These are phyloP conservation scores for Escovopsis sp. DNA, from an alignment of 2,329 filamentous ascomycete genomes.

Conservation along the genomic window DNA sequence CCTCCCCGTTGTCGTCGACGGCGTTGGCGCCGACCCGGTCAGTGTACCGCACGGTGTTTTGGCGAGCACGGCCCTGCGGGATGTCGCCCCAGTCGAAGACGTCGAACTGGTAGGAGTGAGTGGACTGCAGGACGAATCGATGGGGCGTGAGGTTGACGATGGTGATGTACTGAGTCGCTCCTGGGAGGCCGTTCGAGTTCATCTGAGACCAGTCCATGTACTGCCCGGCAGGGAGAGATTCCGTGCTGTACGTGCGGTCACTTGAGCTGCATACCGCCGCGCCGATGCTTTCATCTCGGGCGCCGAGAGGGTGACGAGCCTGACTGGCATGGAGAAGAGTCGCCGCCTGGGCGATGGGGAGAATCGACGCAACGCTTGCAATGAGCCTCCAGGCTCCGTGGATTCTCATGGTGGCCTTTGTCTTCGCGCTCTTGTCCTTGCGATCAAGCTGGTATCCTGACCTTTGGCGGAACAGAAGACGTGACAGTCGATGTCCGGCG, in stretches of 20 bases:
- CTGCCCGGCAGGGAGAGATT: constrained; percentile 2
- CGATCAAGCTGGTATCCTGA: no score
- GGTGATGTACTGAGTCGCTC: constrained; percentile 15
- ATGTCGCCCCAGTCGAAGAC: constrained; percentile 18
- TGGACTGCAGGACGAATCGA: constrained; percentile 12
- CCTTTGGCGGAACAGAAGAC: no score
- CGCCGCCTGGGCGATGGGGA: not conserved
- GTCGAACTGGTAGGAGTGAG: constrained; percentile 18
- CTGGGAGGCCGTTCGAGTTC: constrained; percentile 1
- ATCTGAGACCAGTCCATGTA: constrained; percentile 6
- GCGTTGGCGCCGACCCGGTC: constrained; percentile 5
- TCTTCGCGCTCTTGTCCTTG: no score
- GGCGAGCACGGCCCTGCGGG: constrained; percentile 16
- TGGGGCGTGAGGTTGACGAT: constrained; percentile 21
- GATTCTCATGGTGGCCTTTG: not conserved
- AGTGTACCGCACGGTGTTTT: constrained; percentile 15
- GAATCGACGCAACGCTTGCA: not conserved
- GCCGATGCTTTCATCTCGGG: not conserved
- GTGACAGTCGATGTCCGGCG: no score
- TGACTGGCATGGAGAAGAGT: not conserved
- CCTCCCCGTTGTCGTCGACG: constrained; percentile 16
- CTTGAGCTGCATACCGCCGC: constrained; percentile 2
- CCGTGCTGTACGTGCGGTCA: constrained; percentile 5
- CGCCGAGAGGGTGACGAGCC: not conserved
- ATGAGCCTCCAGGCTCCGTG: not conserved